These are phyloP conservation scores for Microsporum ferrugineum DNA, from an alignment of 2,329 filamentous ascomycete species.

Conservation along the genomic window DNA sequence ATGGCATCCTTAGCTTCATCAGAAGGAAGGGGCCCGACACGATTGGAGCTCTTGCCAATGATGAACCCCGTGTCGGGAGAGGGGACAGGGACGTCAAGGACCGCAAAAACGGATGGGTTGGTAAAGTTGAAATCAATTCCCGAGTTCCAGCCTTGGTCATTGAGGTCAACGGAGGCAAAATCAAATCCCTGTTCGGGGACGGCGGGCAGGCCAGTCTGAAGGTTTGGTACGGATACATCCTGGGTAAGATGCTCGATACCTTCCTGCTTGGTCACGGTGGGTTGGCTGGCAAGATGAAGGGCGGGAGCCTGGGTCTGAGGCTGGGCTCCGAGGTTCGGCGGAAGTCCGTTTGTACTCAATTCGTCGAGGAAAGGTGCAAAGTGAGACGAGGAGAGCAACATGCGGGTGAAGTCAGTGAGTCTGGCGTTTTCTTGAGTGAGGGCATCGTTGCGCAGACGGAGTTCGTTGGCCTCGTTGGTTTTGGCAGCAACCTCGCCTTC, in stretches of 20 bases:
- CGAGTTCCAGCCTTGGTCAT: slow-evolving; percentile 34
- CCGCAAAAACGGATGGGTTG: slow-evolving; percentile 48
- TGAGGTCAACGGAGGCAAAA: slow-evolving; percentile 57
- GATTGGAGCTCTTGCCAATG: slow-evolving; percentile 58
- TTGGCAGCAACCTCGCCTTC: slow-evolving; percentile 79
- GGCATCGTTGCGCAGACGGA: slow-evolving; percentile 68
- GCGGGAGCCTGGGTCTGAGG: slow-evolving; percentile 26
- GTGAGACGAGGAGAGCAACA: slow-evolving; percentile 66
- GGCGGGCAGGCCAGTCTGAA: slow-evolving; percentile 63
- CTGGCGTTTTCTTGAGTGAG: slow-evolving; percentile 78
- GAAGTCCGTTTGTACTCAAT: slow-evolving; percentile 50
- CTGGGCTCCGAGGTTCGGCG: slow-evolving; percentile 26
- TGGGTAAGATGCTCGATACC: slow-evolving; percentile 48
- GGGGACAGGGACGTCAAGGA: slow-evolving; percentile 59
- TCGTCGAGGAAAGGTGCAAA: slow-evolving; percentile 72
- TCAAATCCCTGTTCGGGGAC: slow-evolving; percentile 70
- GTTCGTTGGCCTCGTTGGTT: slow-evolving; percentile 68
- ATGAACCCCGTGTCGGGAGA: slow-evolving; percentile 49
- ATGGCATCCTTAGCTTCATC: slow-evolving; percentile 41
- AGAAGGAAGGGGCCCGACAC: slow-evolving; percentile 36
- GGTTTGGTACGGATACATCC: slow-evolving; percentile 48
- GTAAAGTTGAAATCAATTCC: slow-evolving; percentile 36
- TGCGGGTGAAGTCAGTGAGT: slow-evolving; percentile 63
- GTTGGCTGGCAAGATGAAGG: slow-evolving; percentile 30
- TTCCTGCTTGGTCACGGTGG: slow-evolving; percentile 52